Base-by-base conservation (phyloP, 192 early-diverging fungal species). In the Helicostylum pulchrum region DNA sequence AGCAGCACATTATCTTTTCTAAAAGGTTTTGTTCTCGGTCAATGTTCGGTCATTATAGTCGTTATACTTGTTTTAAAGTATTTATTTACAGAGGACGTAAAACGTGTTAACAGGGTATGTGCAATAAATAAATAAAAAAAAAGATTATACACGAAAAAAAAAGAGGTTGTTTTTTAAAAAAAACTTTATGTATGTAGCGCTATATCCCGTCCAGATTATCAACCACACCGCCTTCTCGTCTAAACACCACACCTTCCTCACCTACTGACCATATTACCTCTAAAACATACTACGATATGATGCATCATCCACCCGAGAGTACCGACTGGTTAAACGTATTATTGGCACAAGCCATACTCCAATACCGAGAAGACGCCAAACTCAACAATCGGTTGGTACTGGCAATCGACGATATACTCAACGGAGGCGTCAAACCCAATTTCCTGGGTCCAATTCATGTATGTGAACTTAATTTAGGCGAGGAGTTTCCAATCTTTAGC, bases 251-350 rank as follows among this genome's bases (percentile, higher is more conserved):
- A 43, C 80, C 82, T 62, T 82, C 78, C 53, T 39, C 50, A 17
- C 83, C 89, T 19, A 74, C 75, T 12, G 72, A 78, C 7, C 59
- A 70, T 10, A 83, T 85, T 53, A 65, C 83, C 45, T 81, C 85
- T 10, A 86, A 83, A 47, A 86, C 79, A 10, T 73, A 80, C 19
- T 83, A 86, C 58, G 82, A 86, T 55, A 51, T 81, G 19, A 60
- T 78, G 21, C 75, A 80, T 48, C 83, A 82, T 36, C 63, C 75
- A 15, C 79, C 82, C 0, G 93, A 95, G 69, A 83, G 87, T 19
- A 83, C 85, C 26, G 91, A 91, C 43, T 95, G 93, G 93, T 75
- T 94, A 43, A 94, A 91, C 65, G 89, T 94, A 2, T 48, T 95
- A 26, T 42, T 92, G 19, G 93, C 86, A 9, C 91, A 94, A 68